phyloP scores from a whole-genome alignment of 2,329 filamentous ascomycete species.

The Pseudogymnoascus sp. region DNA sequence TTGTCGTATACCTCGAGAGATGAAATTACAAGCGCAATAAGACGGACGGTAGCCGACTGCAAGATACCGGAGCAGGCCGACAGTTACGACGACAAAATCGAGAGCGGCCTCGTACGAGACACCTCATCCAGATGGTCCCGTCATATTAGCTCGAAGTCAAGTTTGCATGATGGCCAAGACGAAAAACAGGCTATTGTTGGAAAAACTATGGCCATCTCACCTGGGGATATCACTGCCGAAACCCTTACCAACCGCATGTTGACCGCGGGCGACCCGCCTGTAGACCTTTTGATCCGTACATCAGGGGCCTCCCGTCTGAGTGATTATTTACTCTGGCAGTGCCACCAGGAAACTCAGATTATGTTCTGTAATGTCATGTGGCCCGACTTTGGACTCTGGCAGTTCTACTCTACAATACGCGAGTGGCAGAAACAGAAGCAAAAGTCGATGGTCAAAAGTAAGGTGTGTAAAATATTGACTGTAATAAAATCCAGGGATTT shows the following conservation, averaged over 20 bases:
- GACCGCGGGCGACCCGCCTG: slow-evolving; percentile 70
- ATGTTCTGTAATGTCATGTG: background rate
- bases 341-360: slow-evolving; percentile 55
- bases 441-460: background rate
- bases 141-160: background rate
- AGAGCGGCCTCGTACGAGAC: background rate
- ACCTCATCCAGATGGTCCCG: background rate
- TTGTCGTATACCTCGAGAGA: slow-evolving; percentile 91
- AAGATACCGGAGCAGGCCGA: slow-evolving; percentile 42
- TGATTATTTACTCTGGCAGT: slow-evolving; percentile 97
- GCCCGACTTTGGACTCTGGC: background rate
- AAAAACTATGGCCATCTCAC: background rate
- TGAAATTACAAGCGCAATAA: slow-evolving; percentile 81
- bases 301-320: slow-evolving; percentile 82
- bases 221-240: background rate
- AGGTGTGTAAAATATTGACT: background rate
- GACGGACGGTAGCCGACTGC: slow-evolving; percentile 77
- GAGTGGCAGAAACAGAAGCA: background rate
- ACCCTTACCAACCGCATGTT: slow-evolving; percentile 43
- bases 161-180: background rate
- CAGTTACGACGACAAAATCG: background rate
- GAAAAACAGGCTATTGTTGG: background rate
- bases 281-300: slow-evolving; percentile 81
- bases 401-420: background rate
- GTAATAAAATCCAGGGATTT: background rate